Percentiles rank a stretch among this genome's conserved stretches.
Conservation (phyloP, 108 stramenopile genomes). For the Pseudonitzschia delicatissima region DNA sequence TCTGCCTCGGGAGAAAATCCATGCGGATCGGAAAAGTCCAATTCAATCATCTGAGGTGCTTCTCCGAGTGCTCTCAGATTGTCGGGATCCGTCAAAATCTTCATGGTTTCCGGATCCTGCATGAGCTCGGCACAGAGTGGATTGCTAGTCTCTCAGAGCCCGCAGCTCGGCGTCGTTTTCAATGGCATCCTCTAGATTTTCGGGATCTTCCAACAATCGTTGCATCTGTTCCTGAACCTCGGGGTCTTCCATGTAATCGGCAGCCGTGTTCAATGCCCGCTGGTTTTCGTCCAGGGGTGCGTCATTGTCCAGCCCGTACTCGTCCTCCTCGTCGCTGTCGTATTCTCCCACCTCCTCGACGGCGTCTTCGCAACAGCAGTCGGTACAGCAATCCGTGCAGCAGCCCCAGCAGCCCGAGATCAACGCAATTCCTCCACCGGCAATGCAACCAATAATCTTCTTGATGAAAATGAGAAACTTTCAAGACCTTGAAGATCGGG, state of each 20-base stretch:
- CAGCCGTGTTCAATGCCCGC: conserved; percentile 38
- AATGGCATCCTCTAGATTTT: conserved; percentile 45
- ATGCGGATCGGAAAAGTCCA: conserved; percentile 42
- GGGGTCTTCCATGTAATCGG: conserved; percentile 58
- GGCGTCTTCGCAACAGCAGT: conserved; percentile 41
- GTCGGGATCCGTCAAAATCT: conserved; percentile 48
- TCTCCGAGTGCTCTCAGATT: conserved; percentile 56
- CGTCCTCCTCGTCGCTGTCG: conserved; percentile 7
- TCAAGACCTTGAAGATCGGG: conserved; percentile 46
- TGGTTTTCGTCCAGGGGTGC: conserved; percentile 17
- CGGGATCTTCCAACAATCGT: conserved; percentile 46
- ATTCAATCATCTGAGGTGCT: conserved; percentile 40
- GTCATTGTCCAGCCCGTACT: conserved; percentile 13
- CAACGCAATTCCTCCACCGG: conserved; percentile 34
- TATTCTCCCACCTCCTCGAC: conserved; percentile 22
- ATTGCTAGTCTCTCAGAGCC: conserved; percentile 43
- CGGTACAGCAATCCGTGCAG: conserved; percentile 18
- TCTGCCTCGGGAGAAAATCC: conserved; percentile 34
- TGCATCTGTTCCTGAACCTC: conserved; percentile 52
- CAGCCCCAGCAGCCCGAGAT: conserved; percentile 20
- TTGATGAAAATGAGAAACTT: conserved; percentile 40
- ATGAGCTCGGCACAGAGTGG: conserved; percentile 49
- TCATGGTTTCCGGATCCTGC: conserved; percentile 55
- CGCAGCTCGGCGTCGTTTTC: conserved; percentile 45
- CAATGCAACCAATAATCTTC: conserved; percentile 41